Evolutionary conservation across 768 basidiomycete species (phyloP).

Genomic region (Phaeotremella fagi): DNA sequence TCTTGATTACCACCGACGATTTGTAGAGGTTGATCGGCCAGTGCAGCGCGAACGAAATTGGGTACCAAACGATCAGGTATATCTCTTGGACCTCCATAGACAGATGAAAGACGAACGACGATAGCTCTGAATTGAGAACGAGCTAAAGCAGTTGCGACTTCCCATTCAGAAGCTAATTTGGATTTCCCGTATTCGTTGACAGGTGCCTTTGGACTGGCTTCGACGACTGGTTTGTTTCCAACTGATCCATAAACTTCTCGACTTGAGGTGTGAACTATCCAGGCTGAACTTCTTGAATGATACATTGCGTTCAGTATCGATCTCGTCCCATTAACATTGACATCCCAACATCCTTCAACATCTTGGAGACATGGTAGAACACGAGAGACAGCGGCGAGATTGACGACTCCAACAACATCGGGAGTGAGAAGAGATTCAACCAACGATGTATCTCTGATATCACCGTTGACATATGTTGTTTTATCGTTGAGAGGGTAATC

Average conservation of each 20-base stretch:
- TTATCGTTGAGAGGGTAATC: not conserved
- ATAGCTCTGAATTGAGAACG: conserved; percentile 7
- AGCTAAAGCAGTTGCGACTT: conserved; percentile 10
- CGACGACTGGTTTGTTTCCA: conserved; percentile 9
- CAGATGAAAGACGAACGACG: conserved; percentile 28
- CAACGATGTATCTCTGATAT: conserved; percentile 17
- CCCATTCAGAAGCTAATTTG: conserved; percentile 24
- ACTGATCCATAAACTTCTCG: conserved; percentile 24
- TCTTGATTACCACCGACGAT: conserved; percentile 32
- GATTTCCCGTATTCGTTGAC: conserved; percentile 30
- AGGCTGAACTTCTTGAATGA: not conserved
- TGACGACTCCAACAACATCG: conserved; percentile 23
- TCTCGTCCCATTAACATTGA: conserved; percentile 33
- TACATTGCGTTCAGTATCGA: conserved; percentile 15
- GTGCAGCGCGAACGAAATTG: conserved; percentile 22
- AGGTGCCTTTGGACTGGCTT: conserved; percentile 12
- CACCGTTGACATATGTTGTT: conserved; percentile 6
- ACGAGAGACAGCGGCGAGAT: conserved; percentile 31
- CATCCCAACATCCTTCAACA: conserved; percentile 28
- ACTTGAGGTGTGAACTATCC: conserved; percentile 29
- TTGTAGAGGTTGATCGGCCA: conserved; percentile 36
- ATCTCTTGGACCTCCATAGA: conserved; percentile 33
- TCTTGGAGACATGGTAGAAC: conserved; percentile 31
- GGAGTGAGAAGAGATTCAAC: conserved; percentile 11
- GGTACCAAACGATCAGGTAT: conserved; percentile 37